Evolutionary conservation across 2,329 filamentous ascomycete genomes (phyloP).

Genomic region (Diaporthe sp.): DNA sequence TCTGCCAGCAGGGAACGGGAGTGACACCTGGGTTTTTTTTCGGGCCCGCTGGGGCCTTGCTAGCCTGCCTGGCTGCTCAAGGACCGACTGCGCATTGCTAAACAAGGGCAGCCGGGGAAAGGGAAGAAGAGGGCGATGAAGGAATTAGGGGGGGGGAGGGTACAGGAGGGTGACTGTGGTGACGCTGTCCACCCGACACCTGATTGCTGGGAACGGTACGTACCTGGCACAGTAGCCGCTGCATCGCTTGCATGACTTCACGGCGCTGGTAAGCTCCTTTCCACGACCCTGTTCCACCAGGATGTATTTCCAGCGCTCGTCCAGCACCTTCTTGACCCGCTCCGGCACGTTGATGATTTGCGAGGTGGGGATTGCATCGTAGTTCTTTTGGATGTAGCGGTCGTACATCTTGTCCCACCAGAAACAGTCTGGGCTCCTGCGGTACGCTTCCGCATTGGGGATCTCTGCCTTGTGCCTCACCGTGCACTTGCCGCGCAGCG

Average conservation of each 20-base stretch:
- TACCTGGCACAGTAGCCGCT: constrained; percentile 91
- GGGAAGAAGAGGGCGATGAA: constrained; percentile 20
- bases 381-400: constrained; percentile 97
- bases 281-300: constrained; percentile 92
- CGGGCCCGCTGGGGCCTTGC: constrained; percentile 19
- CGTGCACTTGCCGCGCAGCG: constrained; percentile 91
- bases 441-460: constrained; percentile 82
- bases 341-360: constrained; percentile 96
- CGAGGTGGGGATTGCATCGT: constrained; percentile 92
- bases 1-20: constrained; percentile 25
- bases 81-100: constrained; percentile 28
- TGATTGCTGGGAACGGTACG: constrained; percentile 46
- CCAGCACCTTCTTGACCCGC: constrained; percentile 93
- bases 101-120: constrained; percentile 21
- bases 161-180: constrained; percentile 27
- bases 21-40: constrained; percentile 24
- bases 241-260: constrained; percentile 96
- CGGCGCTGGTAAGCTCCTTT: constrained; percentile 94
- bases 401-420: constrained; percentile 99
- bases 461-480: constrained; percentile 93
- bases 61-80: constrained; percentile 16
- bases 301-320: constrained; percentile 97
- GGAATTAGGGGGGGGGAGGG: constrained; percentile 32
- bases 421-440: constrained; percentile 86
- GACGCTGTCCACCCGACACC: constrained; percentile 1